Percentiles rank a stretch among this genome's conserved stretches.
These are phyloP conservation scores for Rhynchospora breviuscula DNA, from an alignment of 176 grass and related monocot species.

Conservation along the genomic window DNA sequence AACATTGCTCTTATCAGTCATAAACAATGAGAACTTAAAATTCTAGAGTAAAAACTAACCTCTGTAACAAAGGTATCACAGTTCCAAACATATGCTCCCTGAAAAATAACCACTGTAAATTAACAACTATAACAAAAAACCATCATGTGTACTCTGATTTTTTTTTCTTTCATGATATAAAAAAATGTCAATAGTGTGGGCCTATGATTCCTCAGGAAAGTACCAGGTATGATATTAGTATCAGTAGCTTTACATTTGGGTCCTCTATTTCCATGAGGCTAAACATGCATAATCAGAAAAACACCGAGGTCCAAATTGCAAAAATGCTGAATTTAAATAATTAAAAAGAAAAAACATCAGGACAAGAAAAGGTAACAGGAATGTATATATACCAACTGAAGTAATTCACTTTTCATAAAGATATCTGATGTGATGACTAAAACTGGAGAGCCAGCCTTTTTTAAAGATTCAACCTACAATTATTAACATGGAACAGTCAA, in stretches of 20 bases:
- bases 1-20: not conserved
- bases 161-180: not conserved
- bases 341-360: not conserved
- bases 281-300: not conserved
- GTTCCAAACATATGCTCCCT: constrained; percentile 94
- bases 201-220: not conserved
- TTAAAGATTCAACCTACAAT: constrained; percentile 84
- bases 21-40: not conserved
- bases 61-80: constrained; percentile 73
- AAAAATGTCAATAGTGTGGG: not conserved
- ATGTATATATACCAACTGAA: constrained; percentile 51
- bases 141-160: not conserved
- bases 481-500: not conserved
- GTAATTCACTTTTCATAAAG: constrained; percentile 63
- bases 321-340: not conserved
- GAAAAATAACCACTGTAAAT: constrained; percentile 17
- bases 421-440: constrained; percentile 87
- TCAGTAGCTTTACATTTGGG: not conserved
- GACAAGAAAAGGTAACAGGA: constrained; percentile 1
- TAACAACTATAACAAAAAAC: not conserved
- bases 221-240: constrained; percentile 8
- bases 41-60: constrained; percentile 33
- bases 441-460: constrained; percentile 67
- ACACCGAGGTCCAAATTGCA: not conserved
- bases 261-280: constrained; percentile 3